Base-by-base conservation (phyloP, 108 stramenopile genomes). In the Cyclotella cryptica region DNA sequence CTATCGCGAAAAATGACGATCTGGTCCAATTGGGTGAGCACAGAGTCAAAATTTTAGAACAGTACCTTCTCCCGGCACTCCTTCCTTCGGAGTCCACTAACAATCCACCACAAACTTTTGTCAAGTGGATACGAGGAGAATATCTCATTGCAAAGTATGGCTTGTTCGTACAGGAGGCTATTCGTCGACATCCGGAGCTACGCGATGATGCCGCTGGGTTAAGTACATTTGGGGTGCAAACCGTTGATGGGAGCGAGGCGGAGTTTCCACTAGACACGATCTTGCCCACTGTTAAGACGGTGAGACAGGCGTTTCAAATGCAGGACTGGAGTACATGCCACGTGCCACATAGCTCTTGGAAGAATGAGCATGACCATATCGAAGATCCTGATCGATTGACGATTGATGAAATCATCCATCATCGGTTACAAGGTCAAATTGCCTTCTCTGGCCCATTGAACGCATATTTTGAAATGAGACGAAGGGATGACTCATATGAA, bases 41-140 rank as follows among this genome's bases (percentile, higher is more conserved):
- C 18, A 78, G 90, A 26, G 27, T 92, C 5, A 24, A 83, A 55
- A 69, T 85, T 8, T 51, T 92, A 45, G 84, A 90, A 40, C 44
- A 73, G 39, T 87, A 85, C 39, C 40, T 95, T 21, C 83, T 89
- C 26, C 88, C 89, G n/a, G 83, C 87, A 27, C 74, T 95, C 29
- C 42, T 89, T 17, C 89, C 89, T 15, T 85, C 81, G 30, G 66
- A 83, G 74, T 46, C 47, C n/a, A 86, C 83, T 78, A 43, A 49
- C 13, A 85, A 93, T 78, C 68, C 87, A 47, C 29, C 47, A 40
- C 49, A 27, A 64, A 43, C 66, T 44, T 84, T 95, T n/a, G 54
- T 92, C 65, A 88, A 87, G 58, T 95, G 91, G 91, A 66, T 78
- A 9, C 81, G 94, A 55, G 71, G 63, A 42, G 94, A 95, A 81